Conservation (phyloP, 495 filamentous ascomycete species). For the Talaromyces stipitatus region DNA sequence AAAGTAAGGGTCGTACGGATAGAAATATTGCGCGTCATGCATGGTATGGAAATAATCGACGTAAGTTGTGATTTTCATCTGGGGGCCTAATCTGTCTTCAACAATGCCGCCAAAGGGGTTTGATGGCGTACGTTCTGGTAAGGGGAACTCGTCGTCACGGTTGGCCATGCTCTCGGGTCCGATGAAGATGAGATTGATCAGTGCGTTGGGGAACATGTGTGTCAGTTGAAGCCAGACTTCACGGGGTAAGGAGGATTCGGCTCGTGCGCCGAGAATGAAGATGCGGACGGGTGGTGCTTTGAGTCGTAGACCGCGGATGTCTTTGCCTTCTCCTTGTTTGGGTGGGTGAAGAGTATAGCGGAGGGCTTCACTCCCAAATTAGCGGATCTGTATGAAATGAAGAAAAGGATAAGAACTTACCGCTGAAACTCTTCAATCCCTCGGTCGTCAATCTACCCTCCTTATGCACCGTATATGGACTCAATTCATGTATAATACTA, state of each 20-base stretch:
- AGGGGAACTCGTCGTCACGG: slow-evolving; percentile 80
- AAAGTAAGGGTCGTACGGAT: slow-evolving; percentile 95
- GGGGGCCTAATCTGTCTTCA: slow-evolving; percentile 75
- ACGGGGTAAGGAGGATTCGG: slow-evolving; percentile 89
- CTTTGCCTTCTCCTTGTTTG: slow-evolving; percentile 60
- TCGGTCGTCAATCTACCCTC: slow-evolving; percentile 71
- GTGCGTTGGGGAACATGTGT: slow-evolving; percentile 76
- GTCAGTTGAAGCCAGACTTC: slow-evolving; percentile 89
- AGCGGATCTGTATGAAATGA: neutral
- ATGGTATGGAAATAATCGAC: slow-evolving; percentile 98
- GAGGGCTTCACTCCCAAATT: slow-evolving; percentile 57
- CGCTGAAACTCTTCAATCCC: slow-evolving; percentile 85
- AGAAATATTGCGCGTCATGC: slow-evolving; percentile 79
- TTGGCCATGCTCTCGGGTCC: slow-evolving; percentile 93
- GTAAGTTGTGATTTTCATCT: slow-evolving; percentile 92
- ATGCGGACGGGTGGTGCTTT: slow-evolving; percentile 81
- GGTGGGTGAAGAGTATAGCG: slow-evolving; percentile 91
- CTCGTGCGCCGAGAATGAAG: slow-evolving; percentile 91
- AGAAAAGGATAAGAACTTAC: slow-evolving; percentile 42
- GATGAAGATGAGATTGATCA: slow-evolving; percentile 79
- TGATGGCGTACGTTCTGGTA: slow-evolving; percentile 69
- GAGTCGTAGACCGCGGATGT: slow-evolving; percentile 70
- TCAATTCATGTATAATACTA: slow-evolving; percentile 87
- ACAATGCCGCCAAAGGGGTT: slow-evolving; percentile 93
- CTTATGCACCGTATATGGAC: slow-evolving; percentile 73